These are phyloP conservation scores for Ophiosphaerella korrae DNA, from an alignment of 2,329 filamentous ascomycete species.

Conservation along the genomic window DNA sequence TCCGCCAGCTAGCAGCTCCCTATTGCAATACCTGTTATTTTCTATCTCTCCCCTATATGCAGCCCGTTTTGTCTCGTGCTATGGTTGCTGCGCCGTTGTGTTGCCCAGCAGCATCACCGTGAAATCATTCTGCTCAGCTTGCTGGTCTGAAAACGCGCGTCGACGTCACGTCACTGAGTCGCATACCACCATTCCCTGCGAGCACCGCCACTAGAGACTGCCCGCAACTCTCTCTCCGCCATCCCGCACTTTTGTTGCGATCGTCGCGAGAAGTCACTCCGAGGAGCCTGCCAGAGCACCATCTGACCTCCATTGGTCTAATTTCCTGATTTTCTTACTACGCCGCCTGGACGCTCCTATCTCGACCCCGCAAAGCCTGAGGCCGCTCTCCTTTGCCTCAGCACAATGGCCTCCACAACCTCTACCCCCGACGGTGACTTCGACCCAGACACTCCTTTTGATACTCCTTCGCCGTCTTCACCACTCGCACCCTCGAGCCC, in stretches of 20 bases:
- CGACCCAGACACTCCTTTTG: slow-evolving; percentile 40
- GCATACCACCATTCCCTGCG: slow-evolving; percentile 17
- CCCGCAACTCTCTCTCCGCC: slow-evolving; percentile 24
- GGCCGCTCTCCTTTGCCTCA: slow-evolving; percentile 8
- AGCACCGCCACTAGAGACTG: slow-evolving; percentile 24
- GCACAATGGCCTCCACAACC: slow-evolving; percentile 36
- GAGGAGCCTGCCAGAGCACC: slow-evolving; percentile 15
- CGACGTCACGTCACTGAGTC: slow-evolving; percentile 20
- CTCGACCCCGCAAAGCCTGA: slow-evolving; percentile 25
- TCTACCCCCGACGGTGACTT: slow-evolving; percentile 40
- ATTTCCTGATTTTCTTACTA: slow-evolving; percentile 12
- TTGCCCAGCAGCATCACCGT: slow-evolving; percentile 12
- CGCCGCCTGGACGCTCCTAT: slow-evolving; percentile 3
- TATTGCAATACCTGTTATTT: background rate
- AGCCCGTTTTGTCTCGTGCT: slow-evolving; percentile 4
- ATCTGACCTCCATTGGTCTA: slow-evolving; percentile 11
- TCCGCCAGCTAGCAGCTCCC: background rate
- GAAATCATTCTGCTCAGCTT: slow-evolving; percentile 18
- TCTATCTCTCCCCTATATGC: background rate
- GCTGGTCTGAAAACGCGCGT: slow-evolving; percentile 5
- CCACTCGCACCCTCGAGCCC: slow-evolving; percentile 31
- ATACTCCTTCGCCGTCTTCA: slow-evolving; percentile 38
- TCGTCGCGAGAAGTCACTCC: slow-evolving; percentile 15
- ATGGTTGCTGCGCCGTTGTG: slow-evolving; percentile 7
- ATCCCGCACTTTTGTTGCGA: slow-evolving; percentile 20